A percentile compares a stretch with the other conserved stretches of the same genome.
Evolutionary conservation across 805 yeast species (phyloP).

Genomic region (Metschnikowia baotianmanensis): DNA sequence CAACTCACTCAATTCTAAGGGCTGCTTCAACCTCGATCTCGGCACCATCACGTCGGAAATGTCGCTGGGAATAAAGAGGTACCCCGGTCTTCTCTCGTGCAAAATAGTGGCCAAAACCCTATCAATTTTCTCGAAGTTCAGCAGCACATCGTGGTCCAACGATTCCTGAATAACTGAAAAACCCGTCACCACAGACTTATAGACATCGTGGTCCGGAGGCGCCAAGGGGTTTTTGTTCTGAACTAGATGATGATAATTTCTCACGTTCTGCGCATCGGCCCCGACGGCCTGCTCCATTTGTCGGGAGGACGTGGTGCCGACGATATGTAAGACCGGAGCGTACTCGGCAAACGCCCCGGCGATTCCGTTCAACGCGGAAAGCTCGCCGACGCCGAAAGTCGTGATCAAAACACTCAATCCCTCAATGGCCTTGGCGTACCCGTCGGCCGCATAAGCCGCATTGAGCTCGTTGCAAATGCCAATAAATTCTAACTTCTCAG

Average conservation of each 20-base stretch:
- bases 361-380: constrained; percentile 79
- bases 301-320: constrained; percentile 53
- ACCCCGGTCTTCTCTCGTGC: constrained; percentile 72
- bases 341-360: constrained; percentile 82
- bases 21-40: constrained; percentile 19
- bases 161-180: constrained; percentile 49
- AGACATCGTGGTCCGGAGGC: constrained; percentile 64
- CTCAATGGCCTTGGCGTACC: constrained; percentile 68
- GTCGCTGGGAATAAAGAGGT: constrained; percentile 73
- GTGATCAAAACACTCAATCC: constrained; percentile 59
- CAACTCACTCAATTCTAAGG: constrained; percentile 18
- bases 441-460: constrained; percentile 89
- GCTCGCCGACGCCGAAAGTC: constrained; percentile 89
- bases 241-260: constrained; percentile 57
- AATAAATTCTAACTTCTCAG: constrained; percentile 58
- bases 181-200: constrained; percentile 59
- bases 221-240: constrained; percentile 47
- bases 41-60: constrained; percentile 44
- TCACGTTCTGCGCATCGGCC: constrained; percentile 13
- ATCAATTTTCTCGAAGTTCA: constrained; percentile 57
- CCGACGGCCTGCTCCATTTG: constrained; percentile 24
- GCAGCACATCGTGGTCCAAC: constrained; percentile 26
- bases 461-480: constrained; percentile 89
- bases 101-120: constrained; percentile 55
- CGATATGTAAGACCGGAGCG: constrained; percentile 78